Evolutionary conservation across 306 rosid species (phyloP).

Genomic region (Bauhinia variegata): DNA sequence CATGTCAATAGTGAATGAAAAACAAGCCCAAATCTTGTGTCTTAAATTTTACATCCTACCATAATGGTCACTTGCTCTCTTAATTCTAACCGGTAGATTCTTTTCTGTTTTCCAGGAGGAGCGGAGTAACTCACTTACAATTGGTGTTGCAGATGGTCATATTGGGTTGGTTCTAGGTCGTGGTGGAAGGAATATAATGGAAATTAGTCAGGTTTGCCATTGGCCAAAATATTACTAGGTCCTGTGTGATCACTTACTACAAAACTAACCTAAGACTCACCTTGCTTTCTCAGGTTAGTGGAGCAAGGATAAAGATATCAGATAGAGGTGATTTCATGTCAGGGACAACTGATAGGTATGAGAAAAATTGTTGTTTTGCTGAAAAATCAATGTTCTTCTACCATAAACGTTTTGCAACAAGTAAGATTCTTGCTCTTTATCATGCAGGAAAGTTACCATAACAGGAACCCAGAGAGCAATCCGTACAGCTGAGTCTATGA

Average conservation of each 20-base stretch:
- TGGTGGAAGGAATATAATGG: constrained; percentile 91
- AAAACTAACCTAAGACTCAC: constrained; percentile 32
- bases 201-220: constrained; percentile 85
- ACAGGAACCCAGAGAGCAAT: constrained; percentile 96
- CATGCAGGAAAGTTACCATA: constrained; percentile 92
- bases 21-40: too few relatives aligned
- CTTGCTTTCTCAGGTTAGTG: constrained; percentile 69
- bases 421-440: constrained; percentile 23
- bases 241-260: constrained; percentile 10
- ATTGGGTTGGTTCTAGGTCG: constrained; percentile 98
- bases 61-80: constrained; percentile 21
- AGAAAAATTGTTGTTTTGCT: constrained; percentile 17
- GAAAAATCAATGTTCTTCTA: background rate
- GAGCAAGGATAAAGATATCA: constrained; percentile 98
- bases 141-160: constrained; percentile 87
- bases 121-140: constrained; percentile 75
- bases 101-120: constrained; percentile 74
- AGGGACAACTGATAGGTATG: constrained; percentile 95
- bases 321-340: constrained; percentile 96
- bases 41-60: background rate
- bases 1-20: too few relatives aligned
- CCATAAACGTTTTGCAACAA: background rate
- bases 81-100: constrained; percentile 25
- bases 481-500: constrained; percentile 83
- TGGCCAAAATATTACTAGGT: constrained; percentile 20